A percentile compares a stretch with the other conserved stretches of the same genome.
phyloP scores from a whole-genome alignment of 1,139 yeast genomes.

The Schwanniomyces etchellsii region DNA sequence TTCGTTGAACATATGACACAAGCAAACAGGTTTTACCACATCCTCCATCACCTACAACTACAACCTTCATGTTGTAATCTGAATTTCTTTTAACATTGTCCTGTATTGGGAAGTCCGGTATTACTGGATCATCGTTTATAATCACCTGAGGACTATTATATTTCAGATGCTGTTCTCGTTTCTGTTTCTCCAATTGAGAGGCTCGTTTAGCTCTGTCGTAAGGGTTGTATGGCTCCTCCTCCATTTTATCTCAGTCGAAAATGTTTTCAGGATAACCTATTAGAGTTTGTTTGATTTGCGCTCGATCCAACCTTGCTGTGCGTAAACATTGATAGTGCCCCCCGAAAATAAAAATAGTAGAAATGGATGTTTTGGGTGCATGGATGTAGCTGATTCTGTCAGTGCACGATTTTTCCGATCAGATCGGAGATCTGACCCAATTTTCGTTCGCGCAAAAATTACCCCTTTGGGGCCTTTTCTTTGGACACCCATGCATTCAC shows the following conservation, averaged over 20 bases:
- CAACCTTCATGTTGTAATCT: conserved; percentile 52
- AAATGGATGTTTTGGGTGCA: no score
- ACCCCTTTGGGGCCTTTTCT: no score
- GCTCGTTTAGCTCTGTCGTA: conserved; percentile 22
- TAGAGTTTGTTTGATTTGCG: no score
- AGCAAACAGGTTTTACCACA: conserved; percentile 89
- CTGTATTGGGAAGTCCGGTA: conserved; percentile 33
- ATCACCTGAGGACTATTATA: conserved; percentile 23
- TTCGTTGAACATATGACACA: conserved; percentile 74
- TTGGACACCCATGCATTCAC: no score
- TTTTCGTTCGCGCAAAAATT: no score
- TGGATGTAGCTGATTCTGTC: no score
- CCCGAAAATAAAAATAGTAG: no score
- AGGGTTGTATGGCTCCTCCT: conserved; percentile 16
- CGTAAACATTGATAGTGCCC: no score
- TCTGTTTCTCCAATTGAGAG: conserved; percentile 16
- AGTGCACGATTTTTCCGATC: no score
- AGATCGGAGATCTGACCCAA: no score
- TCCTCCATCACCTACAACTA: conserved; percentile 93
- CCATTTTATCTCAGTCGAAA: not conserved
- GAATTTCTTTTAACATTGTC: conserved; percentile 26
- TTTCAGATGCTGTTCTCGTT: conserved; percentile 11
- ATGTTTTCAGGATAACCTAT: no score
- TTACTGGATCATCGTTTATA: conserved; percentile 33
- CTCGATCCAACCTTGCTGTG: not conserved